phyloP scores from a whole-genome alignment of 2,329 filamentous ascomycete genomes.

The Leptodontidium sp. region DNA sequence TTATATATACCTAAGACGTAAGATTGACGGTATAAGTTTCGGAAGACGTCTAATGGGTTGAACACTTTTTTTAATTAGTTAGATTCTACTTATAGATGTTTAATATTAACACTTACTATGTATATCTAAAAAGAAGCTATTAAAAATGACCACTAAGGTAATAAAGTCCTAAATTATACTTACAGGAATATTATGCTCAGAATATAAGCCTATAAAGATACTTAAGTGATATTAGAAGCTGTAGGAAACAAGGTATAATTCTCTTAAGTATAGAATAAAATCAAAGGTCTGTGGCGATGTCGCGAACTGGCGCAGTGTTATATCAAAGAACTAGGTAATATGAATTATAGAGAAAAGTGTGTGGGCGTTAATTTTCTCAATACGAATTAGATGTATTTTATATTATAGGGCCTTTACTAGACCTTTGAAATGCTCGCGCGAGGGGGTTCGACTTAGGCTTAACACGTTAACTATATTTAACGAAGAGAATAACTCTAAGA shows the following conservation, averaged over 20 bases:
- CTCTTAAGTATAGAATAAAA: slow-evolving; percentile 34
- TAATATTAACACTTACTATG: slow-evolving; percentile 34
- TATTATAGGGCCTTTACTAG: slow-evolving; percentile 27
- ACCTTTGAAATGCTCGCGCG: too few relatives aligned
- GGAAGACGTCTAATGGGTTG: slow-evolving; percentile 31
- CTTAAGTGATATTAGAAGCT: slow-evolving; percentile 32
- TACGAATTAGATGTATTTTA: slow-evolving; percentile 26
- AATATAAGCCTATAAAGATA: slow-evolving; percentile 27
- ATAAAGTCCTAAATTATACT: slow-evolving; percentile 33
- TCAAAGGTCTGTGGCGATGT: slow-evolving; percentile 28
- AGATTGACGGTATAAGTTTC: slow-evolving; percentile 29
- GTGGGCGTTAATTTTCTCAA: slow-evolving; percentile 27
- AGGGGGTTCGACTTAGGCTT: too few relatives aligned
- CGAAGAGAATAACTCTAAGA: too few relatives aligned
- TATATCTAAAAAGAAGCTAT: slow-evolving; percentile 38
- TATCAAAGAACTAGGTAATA: slow-evolving; percentile 33
- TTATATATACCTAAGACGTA: slow-evolving; percentile 28
- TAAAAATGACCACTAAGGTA: slow-evolving; percentile 36
- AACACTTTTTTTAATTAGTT: slow-evolving; percentile 25
- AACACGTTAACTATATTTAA: too few relatives aligned
- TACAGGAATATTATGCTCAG: slow-evolving; percentile 28
- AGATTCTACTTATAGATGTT: slow-evolving; percentile 6
- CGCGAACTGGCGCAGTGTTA: slow-evolving; percentile 26
- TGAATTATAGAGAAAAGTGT: slow-evolving; percentile 36
- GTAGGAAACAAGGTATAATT: slow-evolving; percentile 21